Evolutionary conservation across 495 filamentous ascomycete species (phyloP), one percentile per base, ranked within the genome.

Genomic region (Mytilinidion resinicola): DNA sequence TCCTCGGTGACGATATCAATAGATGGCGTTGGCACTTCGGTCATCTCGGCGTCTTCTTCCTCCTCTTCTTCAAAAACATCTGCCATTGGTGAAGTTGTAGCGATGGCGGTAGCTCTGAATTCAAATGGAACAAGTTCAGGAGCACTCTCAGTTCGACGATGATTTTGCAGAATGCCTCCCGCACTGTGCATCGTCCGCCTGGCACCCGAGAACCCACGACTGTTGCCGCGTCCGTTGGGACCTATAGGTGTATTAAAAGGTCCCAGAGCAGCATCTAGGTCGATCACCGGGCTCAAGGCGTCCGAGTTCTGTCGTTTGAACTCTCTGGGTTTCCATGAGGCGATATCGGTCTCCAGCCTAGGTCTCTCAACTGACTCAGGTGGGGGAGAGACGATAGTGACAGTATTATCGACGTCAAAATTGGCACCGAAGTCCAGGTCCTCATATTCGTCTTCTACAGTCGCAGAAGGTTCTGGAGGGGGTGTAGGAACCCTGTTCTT

Each of bases 61-160:
- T 96, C 93, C 53, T 98, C 93, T 71, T 96, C 93, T 68, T 96
- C 90, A 60, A 96, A 95, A 5, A 96, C 93, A 71, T 96, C 93
- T 17, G 86, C 86, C 79, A 90, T 84, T 4, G 83, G 84, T 0
- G 83, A 85, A 64, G 79, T 84, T 68, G 79, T 86, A 47, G 76
- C 82, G 49, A 83, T 53, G n/a, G 59, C 36, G 19, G 58, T 46
- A 78, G 41, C 77, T 77, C 51, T 79, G 75, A 56, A 82, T 74
- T 92, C 90, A 62, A 96, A 90, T 7, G 90, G 85, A 43, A 83
- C 84, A 79, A 96, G 83, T 63, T 87, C 89, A 6, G 93, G 93
- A 9, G 93, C 91, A 72, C 91, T 96, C 70, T 96, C 92, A 1
- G 91, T 83, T 47, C 93, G 85, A 61, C 92, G 82, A 71, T 96